Percentiles rank a stretch among this genome's conserved stretches.
Conservation (phyloP, 768 basidiomycete species). For the Tylopilus vinaceipallidus region DNA sequence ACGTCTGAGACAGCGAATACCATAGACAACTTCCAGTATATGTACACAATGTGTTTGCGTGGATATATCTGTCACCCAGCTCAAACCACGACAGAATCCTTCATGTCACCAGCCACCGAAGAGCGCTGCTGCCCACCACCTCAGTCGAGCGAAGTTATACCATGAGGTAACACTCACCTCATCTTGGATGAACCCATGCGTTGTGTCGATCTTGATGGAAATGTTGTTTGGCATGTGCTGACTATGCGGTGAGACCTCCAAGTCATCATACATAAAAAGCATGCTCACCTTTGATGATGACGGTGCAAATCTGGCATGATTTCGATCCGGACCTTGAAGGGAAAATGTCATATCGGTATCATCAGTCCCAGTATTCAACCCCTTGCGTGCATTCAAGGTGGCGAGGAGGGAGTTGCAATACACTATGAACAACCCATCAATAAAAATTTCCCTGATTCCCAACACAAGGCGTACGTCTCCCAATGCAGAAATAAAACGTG, state of each 20-base stretch:
- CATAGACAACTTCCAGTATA: no score
- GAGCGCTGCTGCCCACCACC: background rate
- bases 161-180: conserved; percentile 27
- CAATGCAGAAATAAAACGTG: conserved; percentile 58
- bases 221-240: background rate
- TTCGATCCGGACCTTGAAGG: conserved; percentile 4
- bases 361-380: conserved; percentile 32
- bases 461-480: conserved; percentile 44
- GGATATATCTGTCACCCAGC: background rate
- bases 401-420: conserved; percentile 63
- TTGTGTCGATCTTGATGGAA: conserved; percentile 41
- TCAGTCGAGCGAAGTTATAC: background rate
- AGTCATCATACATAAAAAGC: background rate
- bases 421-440: conserved; percentile 32
- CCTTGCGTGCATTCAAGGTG: conserved; percentile 54
- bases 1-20: no score
- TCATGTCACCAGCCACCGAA: conserved; percentile 3
- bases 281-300: background rate
- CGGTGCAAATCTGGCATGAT: background rate
- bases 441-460: no score
- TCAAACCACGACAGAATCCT: conserved; percentile 10
- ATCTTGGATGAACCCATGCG: conserved; percentile 48
- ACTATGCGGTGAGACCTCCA: background rate
- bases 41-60: no score
- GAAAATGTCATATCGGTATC: conserved; percentile 19